A percentile compares a stretch with the other conserved stretches of the same genome.
Conservation (phyloP, 345 rosid species). For the Euphorbia tirucalli region DNA sequence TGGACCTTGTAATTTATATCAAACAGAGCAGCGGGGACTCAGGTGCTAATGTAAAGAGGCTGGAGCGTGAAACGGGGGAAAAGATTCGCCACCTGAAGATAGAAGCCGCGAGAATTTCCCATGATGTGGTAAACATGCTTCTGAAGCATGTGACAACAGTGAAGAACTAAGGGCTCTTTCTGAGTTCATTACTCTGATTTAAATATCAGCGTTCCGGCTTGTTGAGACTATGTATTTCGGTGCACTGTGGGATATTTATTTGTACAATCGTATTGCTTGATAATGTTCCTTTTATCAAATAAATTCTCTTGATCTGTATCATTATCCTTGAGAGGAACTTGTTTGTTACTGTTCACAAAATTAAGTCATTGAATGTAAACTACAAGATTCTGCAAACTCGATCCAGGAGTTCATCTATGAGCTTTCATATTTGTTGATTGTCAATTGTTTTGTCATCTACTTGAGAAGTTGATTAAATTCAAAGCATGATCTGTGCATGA, state of each 20-base stretch:
- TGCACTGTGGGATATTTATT: not conserved
- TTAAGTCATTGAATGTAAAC: too few species aligned
- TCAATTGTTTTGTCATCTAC: not conserved
- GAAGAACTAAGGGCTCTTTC: conserved; percentile 47
- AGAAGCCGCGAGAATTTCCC: conserved; percentile 53
- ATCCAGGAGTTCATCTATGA: too few species aligned
- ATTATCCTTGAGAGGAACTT: not conserved
- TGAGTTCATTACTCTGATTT: not conserved
- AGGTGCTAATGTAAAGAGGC: conserved; percentile 83
- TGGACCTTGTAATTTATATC: not conserved
- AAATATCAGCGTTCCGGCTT: not conserved
- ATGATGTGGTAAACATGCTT: conserved; percentile 67
- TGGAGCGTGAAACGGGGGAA: conserved; percentile 64
- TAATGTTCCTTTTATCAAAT: not conserved
- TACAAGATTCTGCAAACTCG: too few species aligned
- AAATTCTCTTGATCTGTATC: not conserved
- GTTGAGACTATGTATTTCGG: not conserved
- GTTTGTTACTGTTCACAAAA: too few species aligned
- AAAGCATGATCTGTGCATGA: too few species aligned
- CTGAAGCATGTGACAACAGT: conserved; percentile 77
- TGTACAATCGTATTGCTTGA: not conserved
- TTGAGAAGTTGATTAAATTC: too few species aligned
- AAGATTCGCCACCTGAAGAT: conserved; percentile 64
- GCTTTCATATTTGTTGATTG: too few species aligned
- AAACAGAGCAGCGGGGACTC: conserved; percentile 85